Evolutionary conservation across 805 yeast species (phyloP).

Genomic region (Deakozyma indianensis): DNA sequence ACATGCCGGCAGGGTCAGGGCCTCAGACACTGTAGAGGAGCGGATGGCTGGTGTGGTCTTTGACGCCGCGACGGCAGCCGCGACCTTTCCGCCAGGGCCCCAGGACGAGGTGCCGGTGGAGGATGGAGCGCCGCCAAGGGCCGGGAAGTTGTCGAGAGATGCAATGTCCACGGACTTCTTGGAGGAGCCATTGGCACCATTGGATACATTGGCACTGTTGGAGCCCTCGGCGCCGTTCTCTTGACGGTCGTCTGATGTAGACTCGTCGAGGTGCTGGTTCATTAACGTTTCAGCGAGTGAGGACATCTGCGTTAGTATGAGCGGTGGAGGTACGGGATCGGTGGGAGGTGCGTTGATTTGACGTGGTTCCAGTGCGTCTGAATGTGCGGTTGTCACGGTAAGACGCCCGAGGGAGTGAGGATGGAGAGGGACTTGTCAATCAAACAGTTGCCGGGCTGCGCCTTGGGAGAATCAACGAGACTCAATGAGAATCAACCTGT

Average conservation of each 20-base stretch:
- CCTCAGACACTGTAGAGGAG: slow-evolving; percentile 57
- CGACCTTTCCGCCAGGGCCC: slow-evolving; percentile 4
- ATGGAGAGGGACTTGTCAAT: too few relatives aligned
- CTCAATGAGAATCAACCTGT: too few relatives aligned
- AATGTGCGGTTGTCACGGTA: too few relatives aligned
- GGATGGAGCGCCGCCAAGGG: slow-evolving; percentile 7
- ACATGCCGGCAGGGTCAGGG: slow-evolving; percentile 57
- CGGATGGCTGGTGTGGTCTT: slow-evolving; percentile 32
- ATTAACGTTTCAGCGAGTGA: slow-evolving; percentile 7
- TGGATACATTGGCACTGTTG: slow-evolving; percentile 3
- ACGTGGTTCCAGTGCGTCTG: too few relatives aligned
- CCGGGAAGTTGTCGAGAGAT: slow-evolving; percentile 9
- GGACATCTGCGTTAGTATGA: slow-evolving; percentile 4
- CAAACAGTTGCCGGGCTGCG: too few relatives aligned
- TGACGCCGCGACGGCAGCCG: slow-evolving; percentile 12
- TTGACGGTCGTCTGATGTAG: too few relatives aligned
- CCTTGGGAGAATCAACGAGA: too few relatives aligned
- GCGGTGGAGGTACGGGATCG: not conserved
- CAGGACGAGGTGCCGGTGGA: slow-evolving; percentile 8
- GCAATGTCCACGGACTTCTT: slow-evolving; percentile 5
- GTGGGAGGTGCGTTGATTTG: too few relatives aligned
- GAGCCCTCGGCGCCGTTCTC: slow-evolving; percentile 1
- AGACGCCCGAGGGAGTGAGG: too few relatives aligned
- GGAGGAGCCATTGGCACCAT: slow-evolving; percentile 3
- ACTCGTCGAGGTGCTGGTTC: slow-evolving; percentile 5